Evolutionary conservation across 495 filamentous ascomycete genomes (phyloP), one percentile per base, ranked within the genome.

Genomic region (Podospora bellae-mahoneyi): DNA sequence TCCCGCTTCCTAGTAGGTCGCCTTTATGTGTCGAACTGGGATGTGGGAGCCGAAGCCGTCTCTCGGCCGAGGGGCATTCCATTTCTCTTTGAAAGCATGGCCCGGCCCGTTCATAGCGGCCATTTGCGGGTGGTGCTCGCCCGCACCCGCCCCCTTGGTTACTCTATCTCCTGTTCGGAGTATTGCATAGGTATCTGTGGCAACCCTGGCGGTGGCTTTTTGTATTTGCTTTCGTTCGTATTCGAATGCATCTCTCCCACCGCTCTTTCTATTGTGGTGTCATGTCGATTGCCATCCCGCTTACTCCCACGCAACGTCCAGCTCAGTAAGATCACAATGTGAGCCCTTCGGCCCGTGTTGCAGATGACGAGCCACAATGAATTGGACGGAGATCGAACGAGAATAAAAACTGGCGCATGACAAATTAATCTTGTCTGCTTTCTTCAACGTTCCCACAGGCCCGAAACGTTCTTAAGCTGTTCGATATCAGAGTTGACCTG

Each of bases 201-300:
- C 61, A 15, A 63, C n/a, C 32, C 28, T 32, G 62, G 69, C 64
- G 54, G 55, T 68, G 74, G 69, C 56, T 64, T 55, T 27, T 26
- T 23, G 23, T 23, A 23, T 23, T 23, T 23, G 23, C 23, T 23
- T 55, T 57, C 20, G 16, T 44, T 64, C 27, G 18, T 64, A 26
- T 64, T 53, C 39, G 39, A 48, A 30, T 62, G 18, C n/a, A 48
- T 20, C 20, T 54, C 39, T 48, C 39, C 39, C 39, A 48, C 39
- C 39, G 39, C 39, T 48, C 39, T 48, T 48, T 48, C 4, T 32
- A 5, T 32, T 32, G 30, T 32, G 30, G 30, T 32, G 30, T 32
- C 30, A 32, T 32, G 30, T 32, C 30, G 7, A 7, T 6, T 32
- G 30, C 30, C 30, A 5, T 48, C 39, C 39, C 39, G 39, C 39